These are phyloP conservation scores for Zopfochytrium polystomum DNA, from an alignment of 371 early-diverging fungal species.

Conservation along the genomic window DNA sequence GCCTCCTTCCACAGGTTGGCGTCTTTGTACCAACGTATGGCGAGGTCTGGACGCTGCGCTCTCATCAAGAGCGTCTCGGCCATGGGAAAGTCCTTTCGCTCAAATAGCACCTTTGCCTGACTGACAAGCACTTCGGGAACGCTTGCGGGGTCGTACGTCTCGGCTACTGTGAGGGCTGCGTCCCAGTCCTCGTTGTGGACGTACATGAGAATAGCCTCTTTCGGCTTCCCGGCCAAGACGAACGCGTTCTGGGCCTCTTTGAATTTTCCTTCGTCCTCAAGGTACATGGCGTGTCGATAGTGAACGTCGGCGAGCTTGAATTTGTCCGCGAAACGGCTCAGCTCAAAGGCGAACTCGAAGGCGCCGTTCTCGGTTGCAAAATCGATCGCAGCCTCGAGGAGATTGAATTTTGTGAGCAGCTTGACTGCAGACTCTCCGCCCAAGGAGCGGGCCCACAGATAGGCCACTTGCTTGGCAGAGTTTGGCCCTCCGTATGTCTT, in stretches of 20 bases:
- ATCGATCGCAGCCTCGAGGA: constrained; percentile 56
- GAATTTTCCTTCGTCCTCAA: constrained; percentile 59
- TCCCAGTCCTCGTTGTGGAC: constrained; percentile 63
- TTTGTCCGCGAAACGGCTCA: constrained; percentile 52
- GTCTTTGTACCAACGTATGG: constrained; percentile 53
- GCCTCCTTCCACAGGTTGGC: constrained; percentile 55
- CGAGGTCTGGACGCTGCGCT: constrained; percentile 56
- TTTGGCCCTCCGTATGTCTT: constrained; percentile 52
- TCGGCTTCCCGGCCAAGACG: constrained; percentile 53
- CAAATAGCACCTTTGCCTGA: constrained; percentile 50
- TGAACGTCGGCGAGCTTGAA: constrained; percentile 53
- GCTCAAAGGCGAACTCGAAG: constrained; percentile 62
- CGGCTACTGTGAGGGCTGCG: constrained; percentile 51
- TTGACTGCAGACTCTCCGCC: constrained; percentile 60
- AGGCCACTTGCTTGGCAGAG: constrained; percentile 58
- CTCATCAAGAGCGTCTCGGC: constrained; percentile 52
- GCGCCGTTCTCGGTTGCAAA: constrained; percentile 61
- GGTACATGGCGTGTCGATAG: constrained; percentile 57
- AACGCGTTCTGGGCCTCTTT: constrained; percentile 57
- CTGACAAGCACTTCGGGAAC: constrained; percentile 55
- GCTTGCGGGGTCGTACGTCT: constrained; percentile 47
- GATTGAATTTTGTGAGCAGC: constrained; percentile 52
- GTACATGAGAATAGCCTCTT: constrained; percentile 61
- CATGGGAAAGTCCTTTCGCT: constrained; percentile 43
- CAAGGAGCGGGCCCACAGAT: constrained; percentile 59